A percentile compares a stretch with the other conserved stretches of the same genome.
phyloP scores from a whole-genome alignment of 2,329 filamentous ascomycete genomes.

The Dactylellina cionopaga region DNA sequence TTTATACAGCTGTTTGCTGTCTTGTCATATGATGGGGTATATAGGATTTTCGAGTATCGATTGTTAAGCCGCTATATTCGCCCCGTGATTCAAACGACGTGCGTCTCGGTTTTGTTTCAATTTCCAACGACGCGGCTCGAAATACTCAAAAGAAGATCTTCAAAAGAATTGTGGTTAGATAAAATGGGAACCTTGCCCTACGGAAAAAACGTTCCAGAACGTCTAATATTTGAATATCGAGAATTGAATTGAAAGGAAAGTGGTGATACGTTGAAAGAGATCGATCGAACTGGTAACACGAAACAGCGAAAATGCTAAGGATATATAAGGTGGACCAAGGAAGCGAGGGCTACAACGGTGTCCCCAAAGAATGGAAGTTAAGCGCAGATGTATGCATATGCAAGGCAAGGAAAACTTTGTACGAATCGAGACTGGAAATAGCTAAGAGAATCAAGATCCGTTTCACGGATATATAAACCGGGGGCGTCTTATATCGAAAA shows the following conservation, averaged over 20 bases:
- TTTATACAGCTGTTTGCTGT: slow-evolving; percentile 15
- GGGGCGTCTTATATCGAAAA: not conserved
- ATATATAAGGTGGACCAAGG: slow-evolving; percentile 3
- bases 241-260: not conserved
- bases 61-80: slow-evolving; percentile 8
- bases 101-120: slow-evolving; percentile 40
- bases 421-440: slow-evolving; percentile 1
- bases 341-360: not conserved
- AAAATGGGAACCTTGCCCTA: too few species aligned
- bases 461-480: slow-evolving; percentile 16
- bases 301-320: slow-evolving; percentile 7
- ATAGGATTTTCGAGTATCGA: not conserved
- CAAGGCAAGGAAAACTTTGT: slow-evolving; percentile 17
- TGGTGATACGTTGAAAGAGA: not conserved
- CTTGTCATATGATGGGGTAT: not conserved
- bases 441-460: slow-evolving; percentile 30
- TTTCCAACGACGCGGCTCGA: not conserved
- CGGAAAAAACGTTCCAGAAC: too few species aligned
- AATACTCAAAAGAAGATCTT: too few species aligned
- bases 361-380: not conserved
- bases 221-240: slow-evolving; percentile 6
- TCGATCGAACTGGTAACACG: not conserved
- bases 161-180: slow-evolving; percentile 2
- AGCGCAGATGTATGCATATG: not conserved
- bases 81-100: slow-evolving; percentile 23